Evolutionary conservation across 2,329 filamentous ascomycete species (phyloP).

Genomic region (Elsinoe necatrix): DNA sequence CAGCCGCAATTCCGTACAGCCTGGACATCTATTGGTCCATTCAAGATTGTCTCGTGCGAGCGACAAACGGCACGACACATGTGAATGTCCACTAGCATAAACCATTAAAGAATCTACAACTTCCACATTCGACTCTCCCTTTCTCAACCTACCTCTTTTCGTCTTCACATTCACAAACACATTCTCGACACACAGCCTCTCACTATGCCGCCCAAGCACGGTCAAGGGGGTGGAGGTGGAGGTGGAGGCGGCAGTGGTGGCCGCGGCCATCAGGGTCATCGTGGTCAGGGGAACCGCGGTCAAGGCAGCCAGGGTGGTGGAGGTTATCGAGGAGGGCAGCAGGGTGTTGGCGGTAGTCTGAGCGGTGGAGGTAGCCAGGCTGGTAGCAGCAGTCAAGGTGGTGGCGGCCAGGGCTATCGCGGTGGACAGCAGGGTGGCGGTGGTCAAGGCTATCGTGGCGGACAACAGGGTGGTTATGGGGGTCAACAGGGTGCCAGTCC

Average conservation of each 20-base stretch:
- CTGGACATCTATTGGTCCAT: background rate
- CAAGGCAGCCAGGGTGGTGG: background rate
- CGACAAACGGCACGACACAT: background rate
- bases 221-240: background rate
- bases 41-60: background rate
- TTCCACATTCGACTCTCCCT: background rate
- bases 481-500: background rate
- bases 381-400: background rate
- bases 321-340: background rate
- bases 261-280: background rate
- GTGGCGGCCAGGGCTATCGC: background rate
- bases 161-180: background rate
- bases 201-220: background rate
- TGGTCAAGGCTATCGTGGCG: background rate
- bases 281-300: background rate
- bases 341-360: background rate
- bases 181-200: background rate
- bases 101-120: background rate
- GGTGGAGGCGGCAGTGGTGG: background rate
- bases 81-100: background rate
- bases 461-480: background rate
- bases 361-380: background rate
- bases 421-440: background rate
- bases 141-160: background rate
- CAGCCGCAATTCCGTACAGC: background rate